These are phyloP conservation scores for Naematelia aurantialba DNA, from an alignment of 768 basidiomycete species.

Conservation along the genomic window DNA sequence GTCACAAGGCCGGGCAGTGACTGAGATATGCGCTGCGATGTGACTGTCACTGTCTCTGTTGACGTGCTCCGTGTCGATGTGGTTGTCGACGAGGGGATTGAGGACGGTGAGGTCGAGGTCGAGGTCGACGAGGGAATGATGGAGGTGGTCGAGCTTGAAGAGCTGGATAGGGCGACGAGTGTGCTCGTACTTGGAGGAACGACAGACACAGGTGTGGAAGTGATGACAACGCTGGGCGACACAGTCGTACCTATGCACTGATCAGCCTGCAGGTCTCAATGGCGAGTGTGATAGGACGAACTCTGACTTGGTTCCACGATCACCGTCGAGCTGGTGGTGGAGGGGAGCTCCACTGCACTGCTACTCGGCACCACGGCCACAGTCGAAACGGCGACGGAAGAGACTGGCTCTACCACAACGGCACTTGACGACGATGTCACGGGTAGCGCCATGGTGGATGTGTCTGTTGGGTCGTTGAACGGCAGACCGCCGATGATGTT, in stretches of 20 bases:
- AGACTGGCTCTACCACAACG: neutral
- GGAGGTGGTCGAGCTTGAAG: slow-evolving; percentile 7
- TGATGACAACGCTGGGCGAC: neutral
- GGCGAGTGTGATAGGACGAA: neutral
- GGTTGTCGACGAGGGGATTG: slow-evolving; percentile 12
- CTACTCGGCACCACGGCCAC: neutral
- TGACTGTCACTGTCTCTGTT: slow-evolving; percentile 13
- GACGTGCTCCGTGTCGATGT: slow-evolving; percentile 8
- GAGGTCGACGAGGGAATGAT: slow-evolving; percentile 11
- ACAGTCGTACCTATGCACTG: neutral
- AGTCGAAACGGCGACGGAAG: neutral
- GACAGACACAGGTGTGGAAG: neutral
- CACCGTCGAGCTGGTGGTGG: neutral
- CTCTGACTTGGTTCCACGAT: neutral
- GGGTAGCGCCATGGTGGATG: neutral
- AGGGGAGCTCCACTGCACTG: neutral
- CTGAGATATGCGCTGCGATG: slow-evolving; percentile 10
- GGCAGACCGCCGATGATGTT: neutral
- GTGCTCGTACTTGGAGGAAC: no score
- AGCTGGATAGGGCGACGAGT: neutral
- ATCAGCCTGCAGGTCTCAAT: neutral
- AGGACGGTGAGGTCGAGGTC: slow-evolving; percentile 8
- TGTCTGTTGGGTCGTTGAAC: neutral
- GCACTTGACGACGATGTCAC: neutral
- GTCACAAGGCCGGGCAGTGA: slow-evolving; percentile 12